Base-by-base conservation (phyloP, 1,284 basidiomycete species). In the Gymnopus androsaceus region DNA sequence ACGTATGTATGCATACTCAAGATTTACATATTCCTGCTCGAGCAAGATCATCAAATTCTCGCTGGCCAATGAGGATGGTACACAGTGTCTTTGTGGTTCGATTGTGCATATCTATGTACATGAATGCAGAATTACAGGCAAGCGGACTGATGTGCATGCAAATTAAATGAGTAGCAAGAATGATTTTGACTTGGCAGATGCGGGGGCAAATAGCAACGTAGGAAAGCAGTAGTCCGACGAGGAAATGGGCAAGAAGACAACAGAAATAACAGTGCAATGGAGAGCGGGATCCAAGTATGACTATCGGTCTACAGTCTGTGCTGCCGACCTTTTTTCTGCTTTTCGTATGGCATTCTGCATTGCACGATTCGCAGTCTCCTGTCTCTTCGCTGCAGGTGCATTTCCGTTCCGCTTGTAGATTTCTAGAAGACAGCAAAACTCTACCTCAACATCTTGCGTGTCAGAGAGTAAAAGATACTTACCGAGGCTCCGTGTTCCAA, bases 401-500 rank as follows among this genome's bases (percentile, higher is more conserved):
- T 56, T 42, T 34, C 48, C 54, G 12, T 21, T 51, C 11, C 54
- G 40, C n/a, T 42, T 56, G 33, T 42, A 45, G 21, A 56, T 51
- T 42, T 56, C 54, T 36, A 37, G 3, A 34, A 42, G 21, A 34
- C 1, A 28, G n/a, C 11, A 4, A 5, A 8, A 17, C 33, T 34
- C n/a, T n/a, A 36, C 8, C n/a, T 40, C 6, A 30, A 28, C 25
- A 23, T 4, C n/a, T 27, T 17, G 2, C 12, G 17, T 17, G 40
- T n/a, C 14, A 8, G 15, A 17, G 30, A 25, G 54, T 50, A 25
- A 14, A 38, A 37, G 63, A 49, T n/a, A 70, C 79, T 49, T 49
- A 88, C 87, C 86, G 42, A 86, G 72, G 61, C 81, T 80, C 46
- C 85, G 73, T 63, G 89, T 81, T 3, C 87, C 88, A 9, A 87